Percentiles rank a stretch among this genome's conserved stretches.
Conservation (phyloP, 441 rosid species). For the Populus trichocarpa region DNA sequence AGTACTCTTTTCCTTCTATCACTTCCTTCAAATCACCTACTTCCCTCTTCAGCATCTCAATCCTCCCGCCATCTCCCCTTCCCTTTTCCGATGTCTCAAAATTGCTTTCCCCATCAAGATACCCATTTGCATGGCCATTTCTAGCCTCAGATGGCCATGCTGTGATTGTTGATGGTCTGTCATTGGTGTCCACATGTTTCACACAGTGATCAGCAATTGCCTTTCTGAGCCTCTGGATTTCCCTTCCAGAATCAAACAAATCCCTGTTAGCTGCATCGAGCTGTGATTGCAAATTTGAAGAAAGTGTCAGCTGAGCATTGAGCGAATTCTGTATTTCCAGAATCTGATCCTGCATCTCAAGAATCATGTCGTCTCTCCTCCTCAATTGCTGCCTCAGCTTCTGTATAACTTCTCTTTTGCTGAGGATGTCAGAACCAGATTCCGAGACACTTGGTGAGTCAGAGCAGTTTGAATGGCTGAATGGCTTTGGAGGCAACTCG, state of each 20-base stretch:
- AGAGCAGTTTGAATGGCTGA: conserved; percentile 82
- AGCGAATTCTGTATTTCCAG: conserved; percentile 69
- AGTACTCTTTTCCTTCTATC: conserved; percentile 81
- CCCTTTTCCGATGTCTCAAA: conserved; percentile 43
- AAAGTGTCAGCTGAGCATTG: conserved; percentile 56
- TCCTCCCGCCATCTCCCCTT: conserved; percentile 44
- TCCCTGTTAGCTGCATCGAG: conserved; percentile 74
- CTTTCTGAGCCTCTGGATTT: conserved; percentile 83
- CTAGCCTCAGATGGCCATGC: conserved; percentile 49
- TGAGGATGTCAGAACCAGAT: conserved; percentile 90
- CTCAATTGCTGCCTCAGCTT: conserved; percentile 94
- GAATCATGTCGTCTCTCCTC: conserved; percentile 91
- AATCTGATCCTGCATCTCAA: conserved; percentile 97
- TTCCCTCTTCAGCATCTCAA: conserved; percentile 83
- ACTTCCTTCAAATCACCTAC: conserved; percentile 84
- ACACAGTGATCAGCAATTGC: conserved; percentile 81
- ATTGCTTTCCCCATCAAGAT: conserved; percentile 37
- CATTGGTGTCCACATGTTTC: conserved; percentile 37
- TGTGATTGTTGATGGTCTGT: conserved; percentile 37
- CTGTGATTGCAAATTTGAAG: conserved; percentile 71
- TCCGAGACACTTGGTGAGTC: conserved; percentile 97
- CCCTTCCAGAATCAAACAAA: conserved; percentile 75
- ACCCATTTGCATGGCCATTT: conserved; percentile 66
- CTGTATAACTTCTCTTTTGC: conserved; percentile 91
- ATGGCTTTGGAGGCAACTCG: conserved; percentile 84